These are phyloP conservation scores for Xylaria curta DNA, from an alignment of 495 filamentous ascomycete species.

Conservation along the genomic window DNA sequence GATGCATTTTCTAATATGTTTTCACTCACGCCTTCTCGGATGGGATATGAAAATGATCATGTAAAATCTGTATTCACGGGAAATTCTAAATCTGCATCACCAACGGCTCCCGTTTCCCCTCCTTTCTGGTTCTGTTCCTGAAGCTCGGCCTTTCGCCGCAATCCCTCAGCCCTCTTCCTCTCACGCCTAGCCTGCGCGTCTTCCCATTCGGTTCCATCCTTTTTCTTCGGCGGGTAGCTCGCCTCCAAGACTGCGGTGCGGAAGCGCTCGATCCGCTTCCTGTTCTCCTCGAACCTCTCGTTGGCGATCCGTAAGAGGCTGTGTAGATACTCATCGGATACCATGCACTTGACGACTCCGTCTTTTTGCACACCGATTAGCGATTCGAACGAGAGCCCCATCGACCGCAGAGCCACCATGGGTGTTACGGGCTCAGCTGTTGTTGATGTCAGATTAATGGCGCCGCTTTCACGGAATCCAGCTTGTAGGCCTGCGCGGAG, in stretches of 20 bases:
- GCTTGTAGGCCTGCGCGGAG: conserved; percentile 75
- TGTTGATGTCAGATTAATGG: conserved; percentile 54
- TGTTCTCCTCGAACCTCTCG: conserved; percentile 77
- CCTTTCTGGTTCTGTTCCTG: conserved; percentile 31
- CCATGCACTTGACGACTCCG: conserved; percentile 47
- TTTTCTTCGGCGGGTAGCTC: conserved; percentile 34
- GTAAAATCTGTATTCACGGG: conserved; percentile 37
- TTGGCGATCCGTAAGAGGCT: conserved; percentile 73
- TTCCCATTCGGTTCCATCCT: conserved; percentile 56
- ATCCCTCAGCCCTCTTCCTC: conserved; percentile 67
- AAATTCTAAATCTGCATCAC: conserved; percentile 34
- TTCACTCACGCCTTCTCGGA: neutral
- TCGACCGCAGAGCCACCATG: conserved; percentile 83
- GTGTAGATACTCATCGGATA: conserved; percentile 64
- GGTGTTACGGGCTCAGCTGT: conserved; percentile 56
- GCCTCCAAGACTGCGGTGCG: conserved; percentile 48
- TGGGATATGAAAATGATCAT: neutral
- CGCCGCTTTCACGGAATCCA: conserved; percentile 91
- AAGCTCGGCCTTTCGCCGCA: conserved; percentile 53
- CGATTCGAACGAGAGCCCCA: conserved; percentile 79
- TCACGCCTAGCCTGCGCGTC: conserved; percentile 61
- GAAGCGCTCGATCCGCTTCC: conserved; percentile 70
- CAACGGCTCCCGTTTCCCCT: neutral
- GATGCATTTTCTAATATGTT: conserved; percentile 25
- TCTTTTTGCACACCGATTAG: conserved; percentile 67